Base-by-base conservation (phyloP, 1,284 basidiomycete species). In the Tilletia setariae region DNA sequence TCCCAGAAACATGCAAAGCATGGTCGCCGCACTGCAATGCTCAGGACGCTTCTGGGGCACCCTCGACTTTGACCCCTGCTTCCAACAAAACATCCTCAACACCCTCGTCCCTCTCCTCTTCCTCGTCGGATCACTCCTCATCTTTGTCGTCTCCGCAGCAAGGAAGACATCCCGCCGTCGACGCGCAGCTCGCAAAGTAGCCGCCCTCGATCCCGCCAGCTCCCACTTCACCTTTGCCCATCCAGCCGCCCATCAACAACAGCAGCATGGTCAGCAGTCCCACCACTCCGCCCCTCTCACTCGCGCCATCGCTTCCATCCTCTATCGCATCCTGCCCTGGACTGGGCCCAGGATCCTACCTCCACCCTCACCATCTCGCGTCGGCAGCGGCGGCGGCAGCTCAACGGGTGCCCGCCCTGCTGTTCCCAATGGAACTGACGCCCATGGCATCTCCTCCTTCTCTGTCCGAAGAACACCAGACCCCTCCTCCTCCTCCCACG, bases 91-190 rank as follows among this genome's bases (percentile, higher is more conserved):
- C 64, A 44, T 65, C 40, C 47, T 65, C 64, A 42, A 65, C 64
- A 56, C 64, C 1, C 65, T 64, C 49, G 35, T 76, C 72, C 21
- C 65, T 59, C 9, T 71, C 74, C 59, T 71, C 74, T 67, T 74
- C 74, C 23, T 70, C 69, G 11, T 30, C 42, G 7, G 23, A 42
- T 64, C 63, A 4, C 25, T 74, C 69, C 15, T 74, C 47, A 23
- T 67, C 69, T 46, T 68, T 70, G 8, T 70, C 63, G 23, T 59
- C n/a, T 21, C 16, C 6, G 9, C 23, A 8, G 53, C 53, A 13
- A 21, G 53, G 11, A 21, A 59, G 25, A 25, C 53, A 1, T 21
- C 53, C 23, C 53, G 53, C n/a, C 25, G 53, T 11, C 53, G 53
- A 59, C 53, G 25, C 25, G 53, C 53, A 8, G 53, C 53, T 30